Base-by-base conservation (phyloP, 2,329 filamentous ascomycete species). In the Cryphonectria nitschkei region DNA sequence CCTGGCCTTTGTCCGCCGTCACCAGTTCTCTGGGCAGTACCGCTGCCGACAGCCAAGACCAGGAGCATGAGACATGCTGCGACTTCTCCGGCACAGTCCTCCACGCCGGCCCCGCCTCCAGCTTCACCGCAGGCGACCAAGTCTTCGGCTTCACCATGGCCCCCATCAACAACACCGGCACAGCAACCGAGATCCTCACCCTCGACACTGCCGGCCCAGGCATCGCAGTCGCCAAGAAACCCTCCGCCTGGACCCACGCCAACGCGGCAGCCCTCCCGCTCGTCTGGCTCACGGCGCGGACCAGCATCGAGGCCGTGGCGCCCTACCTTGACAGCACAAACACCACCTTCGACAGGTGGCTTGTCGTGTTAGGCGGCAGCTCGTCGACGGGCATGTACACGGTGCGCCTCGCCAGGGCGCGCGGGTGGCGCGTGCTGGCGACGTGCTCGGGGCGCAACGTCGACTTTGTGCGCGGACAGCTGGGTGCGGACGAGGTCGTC, bases 71-170 rank as follows among this genome's bases (percentile, higher is more conserved):
- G 39, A 61, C 65, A 13, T 68, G 65, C 65, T 68, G 65, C n/a
- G 65, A 61, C 54, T 68, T 68, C 39, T 61, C 65, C 26, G 65
- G 65, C 39, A 61, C 54, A 14, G 54, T 68, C 39, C 32, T 41
- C n/a, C 65, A 68, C 39, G 65, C 54, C 39, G 65, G 65, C 8
- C 0, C 26, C 39, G 37, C 22, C 65, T 14, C 56, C 29, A 37
- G 39, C 34, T 61, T 68, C 39, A 29, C 34, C 14, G 2, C 65
- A 1, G 54, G 65, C 65, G 54, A 61, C 39, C 39, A 68, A 8
- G 65, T 68, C 54, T 68, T 68, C 39, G 54, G 65, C 37, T 68
- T 68, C 54, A 68, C 54, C 54, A 68, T 68, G 65, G 65, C 65
- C n/a, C 65, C 65, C 26, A 2, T 26, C 13, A 68, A 68, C 39